Evolutionary conservation across 1,284 basidiomycete species (phyloP), one percentile per base, ranked within the genome.

Genomic region (Pyrrhoderma lamaoense): DNA sequence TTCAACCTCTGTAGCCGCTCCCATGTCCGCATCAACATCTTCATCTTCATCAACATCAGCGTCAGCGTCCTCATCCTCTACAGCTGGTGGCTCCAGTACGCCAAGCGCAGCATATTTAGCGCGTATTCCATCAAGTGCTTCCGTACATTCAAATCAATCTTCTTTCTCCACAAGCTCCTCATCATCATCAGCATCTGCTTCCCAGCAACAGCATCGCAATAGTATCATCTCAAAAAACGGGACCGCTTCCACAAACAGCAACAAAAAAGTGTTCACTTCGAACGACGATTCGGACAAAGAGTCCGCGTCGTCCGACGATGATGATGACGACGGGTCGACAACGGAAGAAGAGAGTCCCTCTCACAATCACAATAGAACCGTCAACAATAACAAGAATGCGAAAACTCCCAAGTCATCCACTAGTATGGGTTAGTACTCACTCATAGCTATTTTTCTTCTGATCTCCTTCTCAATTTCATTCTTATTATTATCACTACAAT

Each of bases 291-390:
- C 38, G 21, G 16, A 22, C 38, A 40, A 8, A 5, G 38, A 40
- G 5, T 16, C n/a, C n/a, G 5, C 38, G 14, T 40, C 14, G 16
- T 5, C 14, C 38, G 38, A 40, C 38, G 38, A 40, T 5, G 38
- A 40, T 40, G 35, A 37, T 37, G 35, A 37, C 35, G 42, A 44
- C 3, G 48, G 48, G 21, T 52, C 50, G 21, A 40, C 27, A 27
- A 52, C 50, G 3, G 50, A 52, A 38, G 50, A 52, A 22, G 50
- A 52, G 44, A 40, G 37, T 5, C 11, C 27, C 7, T 11, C 27
- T 5, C 11, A 31, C 27, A 31, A 31, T 5, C 11, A 31, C 27
- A 31, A 31, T 31, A 31, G 11, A 11, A 31, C 5, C 27, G 5
- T 11, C 7, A 31, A 31, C 27, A 31, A 31, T 31, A 31, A 11